A percentile compares a stretch with the other conserved stretches of the same genome.
Evolutionary conservation across 192 early-diverging fungal species (phyloP).

Genomic region (Spizellomyces sp.): DNA sequence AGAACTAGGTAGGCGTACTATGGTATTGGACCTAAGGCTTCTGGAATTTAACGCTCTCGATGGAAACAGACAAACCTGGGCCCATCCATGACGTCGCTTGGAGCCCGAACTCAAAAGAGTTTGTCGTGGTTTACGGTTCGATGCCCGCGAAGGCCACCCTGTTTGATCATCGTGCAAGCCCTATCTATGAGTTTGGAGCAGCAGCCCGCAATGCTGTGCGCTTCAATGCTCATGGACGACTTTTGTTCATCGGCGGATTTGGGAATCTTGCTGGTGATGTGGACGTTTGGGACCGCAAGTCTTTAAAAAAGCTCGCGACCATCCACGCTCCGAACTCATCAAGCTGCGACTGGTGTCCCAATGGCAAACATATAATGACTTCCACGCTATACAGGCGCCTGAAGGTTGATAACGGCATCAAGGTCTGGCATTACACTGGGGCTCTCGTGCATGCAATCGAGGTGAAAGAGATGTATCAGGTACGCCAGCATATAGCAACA

Average conservation of each 20-base stretch:
- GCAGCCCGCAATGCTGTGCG: conserved; percentile 86
- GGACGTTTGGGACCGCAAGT: conserved; percentile 92
- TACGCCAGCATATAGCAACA: conserved; percentile 15
- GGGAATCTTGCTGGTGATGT: conserved; percentile 94
- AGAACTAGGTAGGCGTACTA: conserved; percentile 45
- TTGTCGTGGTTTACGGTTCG: conserved; percentile 89
- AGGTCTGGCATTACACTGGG: conserved; percentile 95
- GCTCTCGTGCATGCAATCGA: conserved; percentile 74
- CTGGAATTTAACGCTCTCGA: background rate
- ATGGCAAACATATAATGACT: conserved; percentile 91
- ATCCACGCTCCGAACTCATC: conserved; percentile 85
- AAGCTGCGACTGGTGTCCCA: conserved; percentile 87
- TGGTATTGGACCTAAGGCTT: background rate
- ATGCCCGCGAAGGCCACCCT: conserved; percentile 94
- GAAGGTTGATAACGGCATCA: conserved; percentile 97
- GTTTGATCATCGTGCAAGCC: conserved; percentile 87
- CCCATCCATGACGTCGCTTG: conserved; percentile 96
- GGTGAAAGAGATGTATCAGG: conserved; percentile 87
- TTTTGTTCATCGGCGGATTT: conserved; percentile 90
- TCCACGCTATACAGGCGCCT: conserved; percentile 90
- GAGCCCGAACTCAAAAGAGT: conserved; percentile 96
- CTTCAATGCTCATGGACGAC: conserved; percentile 89
- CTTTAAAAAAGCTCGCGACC: conserved; percentile 78
- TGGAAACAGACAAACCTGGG: conserved; percentile 65
- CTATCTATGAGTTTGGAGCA: conserved; percentile 81